These are phyloP conservation scores for Priceomyces fermenticarens DNA, from an alignment of 805 yeast species.

Conservation along the genomic window DNA sequence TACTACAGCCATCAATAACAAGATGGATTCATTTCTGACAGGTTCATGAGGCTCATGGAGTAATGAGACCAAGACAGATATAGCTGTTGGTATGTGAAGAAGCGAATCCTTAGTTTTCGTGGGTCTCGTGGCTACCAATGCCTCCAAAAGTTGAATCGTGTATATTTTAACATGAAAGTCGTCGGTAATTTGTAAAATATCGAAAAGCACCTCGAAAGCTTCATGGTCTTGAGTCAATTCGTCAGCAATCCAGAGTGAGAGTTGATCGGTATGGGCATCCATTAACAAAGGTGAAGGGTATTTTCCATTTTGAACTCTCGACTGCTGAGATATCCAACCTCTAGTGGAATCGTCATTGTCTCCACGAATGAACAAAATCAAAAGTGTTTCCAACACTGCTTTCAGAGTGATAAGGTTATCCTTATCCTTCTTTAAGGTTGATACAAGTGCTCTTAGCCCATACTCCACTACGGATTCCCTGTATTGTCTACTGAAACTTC, in stretches of 20 bases:
- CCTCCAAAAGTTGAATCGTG: conserved; percentile 80
- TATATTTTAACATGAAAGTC: conserved; percentile 82
- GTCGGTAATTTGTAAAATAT: conserved; percentile 45
- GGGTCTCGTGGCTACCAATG: conserved; percentile 76
- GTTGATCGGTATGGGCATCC: conserved; percentile 67
- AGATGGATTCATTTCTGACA: conserved; percentile 80
- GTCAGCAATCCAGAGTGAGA: conserved; percentile 93
- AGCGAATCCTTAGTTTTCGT: conserved; percentile 69
- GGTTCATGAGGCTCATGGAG: conserved; percentile 62
- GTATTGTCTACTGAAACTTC: conserved; percentile 83
- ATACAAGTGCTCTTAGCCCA: conserved; percentile 72
- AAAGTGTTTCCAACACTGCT: conserved; percentile 80
- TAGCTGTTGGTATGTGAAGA: conserved; percentile 70
- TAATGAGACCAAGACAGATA: conserved; percentile 66
- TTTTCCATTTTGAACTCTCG: conserved; percentile 71
- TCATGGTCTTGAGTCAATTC: conserved; percentile 65
- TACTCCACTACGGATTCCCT: conserved; percentile 88
- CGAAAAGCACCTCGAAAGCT: conserved; percentile 24
- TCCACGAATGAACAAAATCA: conserved; percentile 76
- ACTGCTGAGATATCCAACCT: conserved; percentile 71
- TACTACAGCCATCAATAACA: conserved; percentile 79
- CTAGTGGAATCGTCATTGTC: conserved; percentile 58
- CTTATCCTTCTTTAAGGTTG: conserved; percentile 60
- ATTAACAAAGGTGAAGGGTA: conserved; percentile 70
- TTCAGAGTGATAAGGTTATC: conserved; percentile 71